Evolutionary conservation across 1,284 basidiomycete species (phyloP).

Genomic region (Boletus holoroseus): DNA sequence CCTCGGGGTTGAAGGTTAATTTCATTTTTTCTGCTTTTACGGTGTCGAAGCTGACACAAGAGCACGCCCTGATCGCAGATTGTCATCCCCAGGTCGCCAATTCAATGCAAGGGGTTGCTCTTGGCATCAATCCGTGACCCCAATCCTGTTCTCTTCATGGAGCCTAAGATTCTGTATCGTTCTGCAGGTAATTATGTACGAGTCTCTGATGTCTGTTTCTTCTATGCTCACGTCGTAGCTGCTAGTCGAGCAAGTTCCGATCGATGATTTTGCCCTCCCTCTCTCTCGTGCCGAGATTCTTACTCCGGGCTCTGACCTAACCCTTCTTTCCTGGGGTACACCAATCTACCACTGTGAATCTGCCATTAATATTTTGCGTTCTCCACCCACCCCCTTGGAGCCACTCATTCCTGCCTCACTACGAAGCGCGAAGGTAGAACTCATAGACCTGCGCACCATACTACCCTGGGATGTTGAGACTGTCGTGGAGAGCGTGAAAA

Average conservation of each 20-base stretch:
- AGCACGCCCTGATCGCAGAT: conserved; percentile 42
- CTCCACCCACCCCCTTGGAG: conserved; percentile 65
- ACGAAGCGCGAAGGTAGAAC: conserved; percentile 73
- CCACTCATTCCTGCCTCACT: conserved; percentile 63
- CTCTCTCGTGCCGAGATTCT: conserved; percentile 77
- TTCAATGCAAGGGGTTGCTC: conserved; percentile 91
- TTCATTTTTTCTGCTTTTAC: not conserved
- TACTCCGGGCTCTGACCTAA: conserved; percentile 72
- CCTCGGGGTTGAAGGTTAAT: conserved; percentile 78
- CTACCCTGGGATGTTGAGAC: conserved; percentile 85
- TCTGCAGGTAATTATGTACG: conserved; percentile 51
- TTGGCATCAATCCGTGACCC: conserved; percentile 84
- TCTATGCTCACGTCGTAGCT: conserved; percentile 15
- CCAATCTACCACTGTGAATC: conserved; percentile 88
- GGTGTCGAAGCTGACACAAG: not conserved
- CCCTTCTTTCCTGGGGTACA: conserved; percentile 87
- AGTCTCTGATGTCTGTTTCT: not conserved
- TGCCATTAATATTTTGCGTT: conserved; percentile 60
- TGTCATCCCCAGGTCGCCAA: conserved; percentile 87
- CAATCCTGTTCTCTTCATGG: conserved; percentile 92
- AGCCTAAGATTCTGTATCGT: conserved; percentile 88
- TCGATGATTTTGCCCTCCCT: conserved; percentile 81
- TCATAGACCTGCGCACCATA: conserved; percentile 88
- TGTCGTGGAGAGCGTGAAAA: conserved; percentile 74
- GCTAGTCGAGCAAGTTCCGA: conserved; percentile 84